phyloP scores from a whole-genome alignment of 2,329 filamentous ascomycete genomes.

The Penicillium hordei region DNA sequence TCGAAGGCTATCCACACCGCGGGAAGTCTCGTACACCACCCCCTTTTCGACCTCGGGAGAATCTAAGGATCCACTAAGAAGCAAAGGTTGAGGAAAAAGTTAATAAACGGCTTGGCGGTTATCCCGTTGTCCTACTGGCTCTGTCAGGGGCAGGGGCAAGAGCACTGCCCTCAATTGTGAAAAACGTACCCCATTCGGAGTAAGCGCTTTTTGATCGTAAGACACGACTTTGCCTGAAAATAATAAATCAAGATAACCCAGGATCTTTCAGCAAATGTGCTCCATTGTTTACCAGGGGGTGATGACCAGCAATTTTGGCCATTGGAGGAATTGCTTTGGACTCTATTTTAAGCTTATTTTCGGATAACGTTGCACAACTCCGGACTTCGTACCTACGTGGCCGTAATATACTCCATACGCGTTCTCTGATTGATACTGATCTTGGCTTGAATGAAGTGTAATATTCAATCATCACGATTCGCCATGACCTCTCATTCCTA shows the following conservation, averaged over 20 bases:
- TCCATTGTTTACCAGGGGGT: neutral
- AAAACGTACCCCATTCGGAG: neutral
- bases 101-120: slow-evolving; percentile 3
- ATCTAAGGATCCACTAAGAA: neutral
- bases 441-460: neutral
- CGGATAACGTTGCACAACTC: neutral
- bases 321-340: neutral
- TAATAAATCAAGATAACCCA: neutral
- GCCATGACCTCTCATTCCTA: neutral
- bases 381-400: neutral
- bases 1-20: neutral
- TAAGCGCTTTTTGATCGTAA: neutral
- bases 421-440: neutral
- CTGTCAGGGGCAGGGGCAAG: neutral
- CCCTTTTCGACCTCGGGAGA: neutral
- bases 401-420: neutral
- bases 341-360: neutral
- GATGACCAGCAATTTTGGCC: neutral
- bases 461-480: neutral
- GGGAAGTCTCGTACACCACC: neutral
- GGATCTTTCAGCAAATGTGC: neutral
- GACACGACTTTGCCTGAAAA: neutral
- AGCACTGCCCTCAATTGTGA: neutral
- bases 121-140: neutral
- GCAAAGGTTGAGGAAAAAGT: slow-evolving; percentile 1